Base-by-base conservation (phyloP, 768 basidiomycete genomes). In the Lactarius quietus region DNA sequence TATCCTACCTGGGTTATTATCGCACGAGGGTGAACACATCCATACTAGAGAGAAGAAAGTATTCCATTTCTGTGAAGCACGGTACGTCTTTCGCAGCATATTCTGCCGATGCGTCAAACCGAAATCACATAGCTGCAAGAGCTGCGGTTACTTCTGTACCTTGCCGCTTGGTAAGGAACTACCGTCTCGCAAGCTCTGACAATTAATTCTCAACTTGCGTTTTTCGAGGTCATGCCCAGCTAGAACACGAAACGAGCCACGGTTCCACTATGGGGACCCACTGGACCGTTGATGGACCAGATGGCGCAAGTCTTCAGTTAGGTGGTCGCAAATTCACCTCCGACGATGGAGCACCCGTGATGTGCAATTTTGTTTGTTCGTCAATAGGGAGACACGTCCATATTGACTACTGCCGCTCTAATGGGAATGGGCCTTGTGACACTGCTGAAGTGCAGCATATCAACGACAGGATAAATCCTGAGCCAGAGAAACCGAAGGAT, bases 191-290 rank as follows among this genome's bases (percentile, higher is more conserved):
- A 1, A 6, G 23, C 3, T 29, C 14, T 29, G 20, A 31, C n/a
- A 23, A 28, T 1, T 43, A 52, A 51, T 63, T 9, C 1, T 38
- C 12, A 35, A 36, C 41, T 29, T 64, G 20, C 17, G n/a, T 7
- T 3, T 31, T n/a, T 35, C 29, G 43, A 87, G 86, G 82, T 0
- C 86, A 88, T 66, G 58, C 83, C 0, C 84, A 87, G 65, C 77
- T 81, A 68, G 82, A 85, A 52, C 86, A 87, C 51, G 85, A 86
- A 53, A 88, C 86, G 0, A 77, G 77, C 14, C 86, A 87, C 59
- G 87, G 86, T 6, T 86, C 84, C 1, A 86, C 86, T 85, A 82
- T 84, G 0, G 77, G 76, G 61, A 82, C 84, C 0, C 76, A 78
- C 38, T 88, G 87, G 86, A 76, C 80, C 0, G 71, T 86, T 4